phyloP scores from a whole-genome alignment of 1,139 yeast species.

The Yamadazyma mexicana region DNA sequence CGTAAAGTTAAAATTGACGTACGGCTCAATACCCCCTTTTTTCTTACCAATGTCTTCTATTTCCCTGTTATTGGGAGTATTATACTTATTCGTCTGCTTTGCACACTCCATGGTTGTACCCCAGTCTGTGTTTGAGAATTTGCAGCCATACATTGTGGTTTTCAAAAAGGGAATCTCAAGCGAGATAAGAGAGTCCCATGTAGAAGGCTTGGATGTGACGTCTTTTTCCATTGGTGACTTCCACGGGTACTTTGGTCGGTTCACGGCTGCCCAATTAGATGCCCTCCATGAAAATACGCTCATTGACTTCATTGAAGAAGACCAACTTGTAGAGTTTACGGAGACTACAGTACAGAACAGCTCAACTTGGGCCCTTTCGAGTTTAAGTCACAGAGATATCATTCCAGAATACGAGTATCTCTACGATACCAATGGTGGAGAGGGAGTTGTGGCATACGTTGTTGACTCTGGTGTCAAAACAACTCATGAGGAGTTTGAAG shows the following conservation, averaged over 20 bases:
- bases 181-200: too few relatives aligned
- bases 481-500: constrained; percentile 79
- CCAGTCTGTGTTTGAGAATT: too few relatives aligned
- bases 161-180: too few relatives aligned
- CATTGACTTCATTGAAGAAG: constrained; percentile 77
- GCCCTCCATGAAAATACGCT: constrained; percentile 68
- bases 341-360: constrained; percentile 64
- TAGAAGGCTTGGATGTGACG: too few relatives aligned
- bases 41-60: too few relatives aligned
- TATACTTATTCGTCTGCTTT: too few relatives aligned
- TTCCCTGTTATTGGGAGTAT: too few relatives aligned
- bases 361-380: constrained; percentile 75
- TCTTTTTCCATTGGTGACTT: constrained; percentile 56
- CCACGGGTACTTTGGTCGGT: constrained; percentile 73
- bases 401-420: constrained; percentile 77
- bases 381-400: constrained; percentile 86
- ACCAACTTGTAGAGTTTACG: constrained; percentile 68
- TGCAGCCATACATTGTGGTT: too few relatives aligned
- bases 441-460: constrained; percentile 86
- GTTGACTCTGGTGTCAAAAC: constrained; percentile 91
- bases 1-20: too few relatives aligned
- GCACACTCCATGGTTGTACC: too few relatives aligned
- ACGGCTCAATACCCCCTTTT: too few relatives aligned
- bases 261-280: constrained; percentile 69
- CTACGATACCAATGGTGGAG: constrained; percentile 81